Conservation (phyloP, 225 moss, liverwort and hornwort species). For the Lunularia cruciata region DNA sequence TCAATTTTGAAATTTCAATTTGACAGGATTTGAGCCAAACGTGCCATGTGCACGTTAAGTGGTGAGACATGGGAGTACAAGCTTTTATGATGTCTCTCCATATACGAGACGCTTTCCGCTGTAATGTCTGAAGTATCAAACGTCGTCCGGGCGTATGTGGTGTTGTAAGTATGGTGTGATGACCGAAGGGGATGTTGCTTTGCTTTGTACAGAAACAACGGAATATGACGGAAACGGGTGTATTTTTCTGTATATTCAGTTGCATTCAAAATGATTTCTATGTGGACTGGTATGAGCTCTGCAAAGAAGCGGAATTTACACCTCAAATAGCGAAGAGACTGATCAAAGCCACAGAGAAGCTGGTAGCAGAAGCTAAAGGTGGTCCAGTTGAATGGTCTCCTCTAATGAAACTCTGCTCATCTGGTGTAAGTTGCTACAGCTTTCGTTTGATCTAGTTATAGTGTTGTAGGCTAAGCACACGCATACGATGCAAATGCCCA, state of each 20-base stretch:
- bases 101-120: too few species aligned
- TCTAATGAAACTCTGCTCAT: slow-evolving; percentile 19
- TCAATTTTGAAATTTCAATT: too few species aligned
- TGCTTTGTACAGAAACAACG: slow-evolving; percentile 42
- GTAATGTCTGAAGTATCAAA: too few species aligned
- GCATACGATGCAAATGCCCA: neutral
- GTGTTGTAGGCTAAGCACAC: too few species aligned
- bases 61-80: too few species aligned
- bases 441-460: too few species aligned
- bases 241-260: slow-evolving; percentile 47
- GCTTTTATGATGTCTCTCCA: too few species aligned
- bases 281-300: slow-evolving; percentile 51
- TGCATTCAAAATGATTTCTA: slow-evolving; percentile 50
- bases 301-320: slow-evolving; percentile 50
- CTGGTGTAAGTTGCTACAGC: slow-evolving; percentile 6
- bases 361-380: slow-evolving; percentile 21
- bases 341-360: slow-evolving; percentile 34
- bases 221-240: slow-evolving; percentile 46
- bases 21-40: too few species aligned
- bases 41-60: too few species aligned
- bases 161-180: too few species aligned
- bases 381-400: slow-evolving; percentile 16
- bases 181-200: neutral
- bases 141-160: too few species aligned
- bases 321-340: slow-evolving; percentile 32